Percentiles rank a stretch among this genome's conserved stretches.
phyloP scores from a whole-genome alignment of 306 rosid species.

The Vicia faba region DNA sequence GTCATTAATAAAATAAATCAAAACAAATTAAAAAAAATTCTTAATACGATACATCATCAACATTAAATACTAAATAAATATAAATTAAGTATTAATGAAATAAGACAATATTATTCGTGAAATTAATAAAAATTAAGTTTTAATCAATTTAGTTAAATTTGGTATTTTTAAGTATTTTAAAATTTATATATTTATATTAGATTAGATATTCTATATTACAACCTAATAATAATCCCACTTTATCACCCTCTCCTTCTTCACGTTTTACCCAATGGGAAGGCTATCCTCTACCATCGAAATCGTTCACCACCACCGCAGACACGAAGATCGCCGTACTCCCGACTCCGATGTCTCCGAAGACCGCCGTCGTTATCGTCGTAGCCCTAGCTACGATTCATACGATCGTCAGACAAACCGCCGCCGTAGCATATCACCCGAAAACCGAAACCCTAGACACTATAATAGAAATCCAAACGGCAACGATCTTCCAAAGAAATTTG shows the following conservation, averaged over 20 bases:
- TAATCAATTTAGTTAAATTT: too few relatives aligned
- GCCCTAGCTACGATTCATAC: slow-evolving; percentile 75
- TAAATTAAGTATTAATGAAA: too few relatives aligned
- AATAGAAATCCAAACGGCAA: slow-evolving; percentile 35
- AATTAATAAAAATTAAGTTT: too few relatives aligned
- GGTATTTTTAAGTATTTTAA: too few relatives aligned
- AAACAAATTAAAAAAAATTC: too few relatives aligned
- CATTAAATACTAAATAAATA: too few relatives aligned
- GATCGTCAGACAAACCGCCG: slow-evolving; percentile 38
- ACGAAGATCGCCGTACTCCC: slow-evolving; percentile 45
- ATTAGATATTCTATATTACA: too few relatives aligned
- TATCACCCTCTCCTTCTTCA: neutral
- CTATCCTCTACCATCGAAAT: slow-evolving; percentile 54
- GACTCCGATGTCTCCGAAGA: slow-evolving; percentile 48
- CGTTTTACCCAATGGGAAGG: slow-evolving; percentile 49
- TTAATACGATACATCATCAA: too few relatives aligned
- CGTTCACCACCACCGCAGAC: slow-evolving; percentile 42
- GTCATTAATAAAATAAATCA: too few relatives aligned
- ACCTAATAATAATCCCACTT: too few relatives aligned
- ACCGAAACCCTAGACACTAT: slow-evolving; percentile 51
- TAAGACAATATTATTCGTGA: too few relatives aligned
- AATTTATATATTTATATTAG: too few relatives aligned
- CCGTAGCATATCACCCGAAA: slow-evolving; percentile 47
- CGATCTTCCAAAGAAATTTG: slow-evolving; percentile 67
- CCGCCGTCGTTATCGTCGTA: slow-evolving; percentile 53